Base-by-base conservation (phyloP, 495 filamentous ascomycete genomes). In the Aspergillus coremiiformis region DNA sequence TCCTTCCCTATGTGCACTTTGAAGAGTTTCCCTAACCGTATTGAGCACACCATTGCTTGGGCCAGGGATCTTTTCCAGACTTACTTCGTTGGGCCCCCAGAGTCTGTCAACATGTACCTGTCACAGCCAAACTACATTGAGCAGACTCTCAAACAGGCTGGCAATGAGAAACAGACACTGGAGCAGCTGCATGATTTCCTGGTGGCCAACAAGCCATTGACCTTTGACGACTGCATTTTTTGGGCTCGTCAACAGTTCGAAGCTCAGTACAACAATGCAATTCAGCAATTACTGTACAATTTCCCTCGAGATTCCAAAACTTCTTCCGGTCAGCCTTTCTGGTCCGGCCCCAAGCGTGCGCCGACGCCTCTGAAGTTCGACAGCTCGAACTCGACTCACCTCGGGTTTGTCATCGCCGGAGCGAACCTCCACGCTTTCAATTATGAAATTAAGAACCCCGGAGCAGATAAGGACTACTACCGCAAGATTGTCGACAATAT, bases 41-140 rank as follows among this genome's bases (percentile, higher is more conserved):
- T 99, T 64, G 89, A 99, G 71, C 94, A 99, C 64, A 99, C 94
- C 5, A 99, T 99, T 66, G 94, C 94, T 19, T 99, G 94, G 94
- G 87, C 90, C 22, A 83, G 92, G 41, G 93, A 97, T 62, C 74
- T 95, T 19, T 99, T 99, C 75, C 89, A 96, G 67, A 83, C 83
- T 17, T 91, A 86, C 51, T 99, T 96, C 59, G 89, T 94, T 52
- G 90, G 91, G 49, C 89, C 90, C 12, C 87, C 92, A 15, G 93
- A 99, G 71, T 84, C 91, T 14, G 91, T 92, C 59, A 99, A 99
- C 67, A 81, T 94, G 51, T 99, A 99, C 60, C 79, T 97, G 35
- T 85, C 84, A 5, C 87, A 96, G 66, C 80, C 92, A 11, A 89
- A 95, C 66, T 99, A 95, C 69, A 80, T 97, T 35, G 86, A 88